These are phyloP conservation scores for Tetrahymena malaccensis DNA, from an alignment of 73 alveolate species.

Conservation along the genomic window DNA sequence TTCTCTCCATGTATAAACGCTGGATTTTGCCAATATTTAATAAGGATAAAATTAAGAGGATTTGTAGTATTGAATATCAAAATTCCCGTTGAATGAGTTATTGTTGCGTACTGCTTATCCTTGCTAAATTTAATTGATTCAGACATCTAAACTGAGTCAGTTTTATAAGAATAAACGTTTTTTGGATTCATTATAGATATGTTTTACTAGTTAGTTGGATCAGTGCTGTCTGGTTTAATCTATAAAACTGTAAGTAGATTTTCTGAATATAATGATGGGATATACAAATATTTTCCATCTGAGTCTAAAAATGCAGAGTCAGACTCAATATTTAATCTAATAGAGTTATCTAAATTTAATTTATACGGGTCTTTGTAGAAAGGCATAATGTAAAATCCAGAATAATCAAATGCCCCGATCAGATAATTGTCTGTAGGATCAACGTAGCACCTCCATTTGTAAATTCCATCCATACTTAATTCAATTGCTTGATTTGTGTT, in stretches of 20 bases:
- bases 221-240: not conserved
- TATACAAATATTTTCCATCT: not conserved
- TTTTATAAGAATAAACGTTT: not conserved
- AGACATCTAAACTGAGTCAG: not conserved
- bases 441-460: not conserved
- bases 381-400: not conserved
- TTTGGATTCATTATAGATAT: not conserved
- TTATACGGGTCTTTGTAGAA: not conserved
- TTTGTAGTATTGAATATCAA: not conserved
- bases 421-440: not conserved
- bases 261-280: not conserved
- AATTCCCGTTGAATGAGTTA: not conserved
- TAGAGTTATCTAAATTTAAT: not conserved
- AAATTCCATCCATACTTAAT: not conserved
- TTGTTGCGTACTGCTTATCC: not conserved
- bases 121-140: not conserved
- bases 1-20: not conserved
- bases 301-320: not conserved
- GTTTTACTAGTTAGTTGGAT: not conserved
- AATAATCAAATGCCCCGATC: not conserved
- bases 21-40: not conserved
- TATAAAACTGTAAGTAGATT: not conserved
- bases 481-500: not conserved
- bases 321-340: not conserved
- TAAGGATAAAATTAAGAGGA: not conserved